A percentile compares a stretch with the other conserved stretches of the same genome.
These are phyloP conservation scores for Talaromyces albobiverticillius DNA, from an alignment of 2,329 filamentous ascomycete species.

Conservation along the genomic window DNA sequence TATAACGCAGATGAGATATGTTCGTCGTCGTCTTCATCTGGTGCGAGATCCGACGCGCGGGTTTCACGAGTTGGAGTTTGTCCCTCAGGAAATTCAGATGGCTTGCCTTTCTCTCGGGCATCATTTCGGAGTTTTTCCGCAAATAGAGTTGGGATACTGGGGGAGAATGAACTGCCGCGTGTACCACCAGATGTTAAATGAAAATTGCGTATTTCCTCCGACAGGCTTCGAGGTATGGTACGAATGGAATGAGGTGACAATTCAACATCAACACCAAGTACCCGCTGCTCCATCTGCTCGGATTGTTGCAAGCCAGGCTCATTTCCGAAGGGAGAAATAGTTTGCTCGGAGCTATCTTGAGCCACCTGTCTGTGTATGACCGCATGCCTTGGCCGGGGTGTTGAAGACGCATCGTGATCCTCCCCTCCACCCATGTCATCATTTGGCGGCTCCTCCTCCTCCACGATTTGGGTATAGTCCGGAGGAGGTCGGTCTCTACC, in stretches of 20 bases:
- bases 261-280: constrained; percentile 19
- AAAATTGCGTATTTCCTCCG: constrained; percentile 58
- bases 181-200: constrained; percentile 49
- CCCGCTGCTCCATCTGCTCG: constrained; percentile 6
- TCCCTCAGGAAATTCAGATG: constrained; percentile 6
- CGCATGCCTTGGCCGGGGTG: constrained; percentile 12
- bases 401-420: constrained; percentile 1
- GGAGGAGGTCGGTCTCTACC: constrained; percentile 40
- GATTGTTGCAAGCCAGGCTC: not conserved
- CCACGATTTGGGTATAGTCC: constrained; percentile 30
- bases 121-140: constrained; percentile 32
- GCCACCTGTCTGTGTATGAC: constrained; percentile 17
- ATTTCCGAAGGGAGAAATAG: not conserved
- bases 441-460: constrained; percentile 17
- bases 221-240: constrained; percentile 47
- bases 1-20: constrained; percentile 65
- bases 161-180: constrained; percentile 45
- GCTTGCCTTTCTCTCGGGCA: constrained; percentile 17
- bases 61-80: constrained; percentile 4
- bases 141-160: constrained; percentile 37
- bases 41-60: constrained; percentile 19
- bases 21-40: constrained; percentile 60
- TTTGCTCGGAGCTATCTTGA: constrained; percentile 18
- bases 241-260: constrained; percentile 26
- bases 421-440: constrained; percentile 6